phyloP scores from a whole-genome alignment of 192 early-diverging fungal species.

The Coemansia javaensis region DNA sequence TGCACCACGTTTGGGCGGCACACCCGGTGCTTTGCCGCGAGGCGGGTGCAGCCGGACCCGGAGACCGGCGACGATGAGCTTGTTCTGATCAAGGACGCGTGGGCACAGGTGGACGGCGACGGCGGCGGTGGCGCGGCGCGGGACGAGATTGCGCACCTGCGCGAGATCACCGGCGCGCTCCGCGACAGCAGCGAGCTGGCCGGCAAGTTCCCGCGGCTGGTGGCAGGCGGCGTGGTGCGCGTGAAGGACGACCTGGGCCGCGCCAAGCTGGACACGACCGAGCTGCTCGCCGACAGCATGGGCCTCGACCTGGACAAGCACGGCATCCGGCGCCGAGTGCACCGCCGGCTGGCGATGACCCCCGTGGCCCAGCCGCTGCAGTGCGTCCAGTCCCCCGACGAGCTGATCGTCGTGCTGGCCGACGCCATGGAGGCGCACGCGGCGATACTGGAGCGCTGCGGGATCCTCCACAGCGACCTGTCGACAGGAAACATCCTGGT shows the following conservation, averaged over 20 bases:
- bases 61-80: neutral
- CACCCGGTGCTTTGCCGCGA: constrained; percentile 7
- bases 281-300: neutral
- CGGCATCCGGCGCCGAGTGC: neutral
- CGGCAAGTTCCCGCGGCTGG: constrained; percentile 1
- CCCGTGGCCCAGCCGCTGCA: neutral
- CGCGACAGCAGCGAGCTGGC: neutral
- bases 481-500: constrained; percentile 21
- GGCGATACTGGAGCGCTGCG: neutral
- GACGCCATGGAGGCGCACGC: constrained; percentile 7
- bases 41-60: too few relatives aligned
- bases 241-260: too few relatives aligned
- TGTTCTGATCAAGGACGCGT: constrained; percentile 5
- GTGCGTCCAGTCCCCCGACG: neutral
- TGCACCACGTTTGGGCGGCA: constrained; percentile 4
- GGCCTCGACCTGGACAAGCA: neutral
- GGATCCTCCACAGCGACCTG: constrained; percentile 12
- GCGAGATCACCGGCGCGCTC: constrained; percentile 1
- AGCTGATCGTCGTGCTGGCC: neutral
- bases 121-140: neutral
- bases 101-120: neutral
- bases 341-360: constrained; percentile 1
- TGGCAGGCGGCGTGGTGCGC: constrained; percentile 2
- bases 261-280: neutral
- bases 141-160: constrained; percentile 4